Conservation (phyloP, 805 yeast genomes). For the Nakazawaea holstii region DNA sequence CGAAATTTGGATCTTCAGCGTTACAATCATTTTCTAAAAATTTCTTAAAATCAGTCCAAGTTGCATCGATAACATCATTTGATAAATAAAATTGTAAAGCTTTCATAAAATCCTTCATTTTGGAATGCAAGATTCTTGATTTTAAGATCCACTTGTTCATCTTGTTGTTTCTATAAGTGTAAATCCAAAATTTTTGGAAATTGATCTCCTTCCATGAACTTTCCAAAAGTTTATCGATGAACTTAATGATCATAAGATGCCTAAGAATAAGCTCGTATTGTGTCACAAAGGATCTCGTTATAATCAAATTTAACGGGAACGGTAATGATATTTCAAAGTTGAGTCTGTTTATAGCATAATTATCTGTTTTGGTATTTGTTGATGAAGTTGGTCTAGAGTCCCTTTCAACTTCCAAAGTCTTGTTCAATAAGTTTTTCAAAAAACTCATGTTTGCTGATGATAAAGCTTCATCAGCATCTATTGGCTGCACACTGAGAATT, state of each 20-base stretch:
- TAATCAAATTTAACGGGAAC: constrained; percentile 77
- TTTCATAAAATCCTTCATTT: constrained; percentile 52
- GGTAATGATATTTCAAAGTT: constrained; percentile 64
- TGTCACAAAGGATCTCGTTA: constrained; percentile 62
- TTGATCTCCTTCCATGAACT: constrained; percentile 69
- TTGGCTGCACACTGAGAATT: constrained; percentile 47
- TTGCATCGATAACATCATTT: constrained; percentile 52
- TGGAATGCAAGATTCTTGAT: constrained; percentile 48
- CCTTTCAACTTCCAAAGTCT: constrained; percentile 28
- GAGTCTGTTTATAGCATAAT: constrained; percentile 43
- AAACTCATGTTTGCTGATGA: constrained; percentile 37
- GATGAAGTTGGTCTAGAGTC: constrained; percentile 14
- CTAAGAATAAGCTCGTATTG: constrained; percentile 81
- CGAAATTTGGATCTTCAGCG: constrained; percentile 9
- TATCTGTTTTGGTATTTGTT: constrained; percentile 29
- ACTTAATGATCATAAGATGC: constrained; percentile 58
- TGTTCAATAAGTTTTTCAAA: constrained; percentile 37
- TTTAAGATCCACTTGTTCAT: constrained; percentile 50
- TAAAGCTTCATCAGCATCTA: constrained; percentile 48
- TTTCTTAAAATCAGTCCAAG: constrained; percentile 36
- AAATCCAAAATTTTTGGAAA: constrained; percentile 63
- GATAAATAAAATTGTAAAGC: constrained; percentile 52
- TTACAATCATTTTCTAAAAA: constrained; percentile 1
- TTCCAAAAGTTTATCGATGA: constrained; percentile 53
- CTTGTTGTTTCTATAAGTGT: constrained; percentile 33